Percentiles rank a stretch among this genome's conserved stretches.
Conservation (phyloP, 129 eudicot species). For the Ambrosia trifida region DNA sequence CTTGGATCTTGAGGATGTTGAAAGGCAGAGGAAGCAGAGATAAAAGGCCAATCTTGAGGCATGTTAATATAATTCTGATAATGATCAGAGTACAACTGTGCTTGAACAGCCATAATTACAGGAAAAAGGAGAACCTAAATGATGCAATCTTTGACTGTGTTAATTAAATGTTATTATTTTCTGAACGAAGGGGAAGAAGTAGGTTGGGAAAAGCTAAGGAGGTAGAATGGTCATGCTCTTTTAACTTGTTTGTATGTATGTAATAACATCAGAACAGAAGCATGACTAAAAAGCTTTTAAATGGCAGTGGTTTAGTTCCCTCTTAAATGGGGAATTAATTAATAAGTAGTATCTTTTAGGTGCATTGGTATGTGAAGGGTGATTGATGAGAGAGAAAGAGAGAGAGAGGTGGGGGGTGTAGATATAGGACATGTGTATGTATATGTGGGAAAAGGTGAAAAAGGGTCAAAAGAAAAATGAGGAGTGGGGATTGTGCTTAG, state of each 20-base stretch:
- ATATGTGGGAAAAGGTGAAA: not conserved
- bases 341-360: conserved; percentile 27
- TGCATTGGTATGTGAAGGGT: conserved; percentile 30
- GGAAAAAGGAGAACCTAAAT: conserved; percentile 15
- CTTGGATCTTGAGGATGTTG: conserved; percentile 36
- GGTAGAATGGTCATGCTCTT: conserved; percentile 43
- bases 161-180: not conserved
- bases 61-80: conserved; percentile 13
- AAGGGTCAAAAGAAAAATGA: not conserved
- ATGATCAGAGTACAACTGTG: conserved; percentile 39
- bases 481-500: conserved; percentile 30
- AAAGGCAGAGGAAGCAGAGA: conserved; percentile 2
- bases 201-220: conserved; percentile 38
- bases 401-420: not conserved
- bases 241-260: conserved; percentile 29
- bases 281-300: conserved; percentile 32
- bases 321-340: conserved; percentile 38
- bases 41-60: conserved; percentile 30
- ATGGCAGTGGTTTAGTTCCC: conserved; percentile 44
- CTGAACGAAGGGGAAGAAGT: conserved; percentile 8
- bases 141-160: conserved; percentile 39
- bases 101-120: conserved; percentile 40
- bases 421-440: conserved; percentile 22
- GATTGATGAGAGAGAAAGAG: conserved; percentile 8
- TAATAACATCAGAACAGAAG: conserved; percentile 40